Evolutionary conservation across 352 stramenopile genomes (phyloP), one percentile per base, ranked within the genome.

Genomic region (Aphanomyces euteiches): DNA sequence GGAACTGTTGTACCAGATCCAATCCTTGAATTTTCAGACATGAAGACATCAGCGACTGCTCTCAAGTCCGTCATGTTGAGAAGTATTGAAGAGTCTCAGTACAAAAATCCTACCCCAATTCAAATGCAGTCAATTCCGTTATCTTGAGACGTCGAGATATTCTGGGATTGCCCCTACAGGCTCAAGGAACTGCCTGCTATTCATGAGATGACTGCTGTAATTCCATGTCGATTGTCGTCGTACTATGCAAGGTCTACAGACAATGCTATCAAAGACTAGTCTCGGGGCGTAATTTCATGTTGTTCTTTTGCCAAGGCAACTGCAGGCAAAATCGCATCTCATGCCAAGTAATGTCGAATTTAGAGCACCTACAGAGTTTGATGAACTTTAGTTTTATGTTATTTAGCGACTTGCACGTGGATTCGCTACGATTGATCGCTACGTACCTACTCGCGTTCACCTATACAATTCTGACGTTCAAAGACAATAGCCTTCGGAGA

Each of bases 101-200:
- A 98, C 91, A 98, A 98, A 74, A 97, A 99, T 74, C 98, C 98
- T 3, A 99, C 97, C 50, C 84, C 97, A 3, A 98, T 99, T 73
- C 98, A 99, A 79, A 99, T 99, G 97, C 93, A 98, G 77, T 84
- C 92, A 19, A 96, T 98, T 58, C 95, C 96, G 87, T 85, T 47
- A 72, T 98, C 64, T 70, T 98, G 7, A 78, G 84, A 13, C 80
- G 84, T 47, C 87, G 92, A 58, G 97, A 99, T 78, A 80, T 99
- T 50, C 84, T 99, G 36, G 97, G 6, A 96, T 90, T 34, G 97
- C 97, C 8, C 97, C 97, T 7, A 99, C 97, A 34, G 97, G 96
- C 41, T 98, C 89, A 1, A 96, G 97, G 73, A 99, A 99, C 96
- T 15, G 97, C 97, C 61, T 77, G 85, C 98, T 21, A 89, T 99